A percentile compares a stretch with the other conserved stretches of the same genome.
Evolutionary conservation across 495 filamentous ascomycete genomes (phyloP).

Genomic region (Aspergillus taichungensis): DNA sequence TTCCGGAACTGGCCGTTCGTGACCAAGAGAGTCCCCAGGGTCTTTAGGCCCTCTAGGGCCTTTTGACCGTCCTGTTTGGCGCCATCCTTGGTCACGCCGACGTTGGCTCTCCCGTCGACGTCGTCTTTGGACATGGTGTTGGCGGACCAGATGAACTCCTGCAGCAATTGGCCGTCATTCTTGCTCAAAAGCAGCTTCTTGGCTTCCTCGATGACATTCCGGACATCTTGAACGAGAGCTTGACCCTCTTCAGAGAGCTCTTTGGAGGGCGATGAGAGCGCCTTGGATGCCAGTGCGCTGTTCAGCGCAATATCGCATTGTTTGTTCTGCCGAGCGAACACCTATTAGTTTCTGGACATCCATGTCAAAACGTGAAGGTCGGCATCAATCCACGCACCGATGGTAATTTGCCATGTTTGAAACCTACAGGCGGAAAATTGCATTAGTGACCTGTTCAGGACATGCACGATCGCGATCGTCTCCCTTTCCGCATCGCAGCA

Average conservation of each 20-base stretch:
- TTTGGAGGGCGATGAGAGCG: slow-evolving; percentile 60
- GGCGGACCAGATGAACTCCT: slow-evolving; percentile 95
- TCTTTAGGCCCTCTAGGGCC: slow-evolving; percentile 77
- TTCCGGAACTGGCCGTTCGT: slow-evolving; percentile 97
- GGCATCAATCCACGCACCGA: slow-evolving; percentile 51
- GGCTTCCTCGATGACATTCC: slow-evolving; percentile 77
- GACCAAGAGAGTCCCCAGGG: slow-evolving; percentile 79
- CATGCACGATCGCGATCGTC: no score
- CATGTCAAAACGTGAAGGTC: not conserved
- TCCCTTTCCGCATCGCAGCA: no score
- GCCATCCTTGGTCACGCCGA: slow-evolving; percentile 62
- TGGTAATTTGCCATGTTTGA: slow-evolving; percentile 82
- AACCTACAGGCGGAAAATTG: slow-evolving; percentile 43
- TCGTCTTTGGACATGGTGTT: slow-evolving; percentile 57
- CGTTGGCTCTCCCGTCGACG: slow-evolving; percentile 45
- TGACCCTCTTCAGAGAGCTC: slow-evolving; percentile 79
- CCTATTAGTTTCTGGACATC: not conserved
- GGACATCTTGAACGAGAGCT: slow-evolving; percentile 64
- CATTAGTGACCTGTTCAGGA: slow-evolving; percentile 8
- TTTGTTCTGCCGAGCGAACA: slow-evolving; percentile 50
- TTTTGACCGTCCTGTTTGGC: slow-evolving; percentile 75
- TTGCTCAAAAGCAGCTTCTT: slow-evolving; percentile 86
- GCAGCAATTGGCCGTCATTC: slow-evolving; percentile 88
- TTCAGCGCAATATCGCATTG: slow-evolving; percentile 94
- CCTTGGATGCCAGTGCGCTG: slow-evolving; percentile 60